Evolutionary conservation across 345 rosid genomes (phyloP), one percentile per base, ranked within the genome.

Genomic region (Gossypium australe): DNA sequence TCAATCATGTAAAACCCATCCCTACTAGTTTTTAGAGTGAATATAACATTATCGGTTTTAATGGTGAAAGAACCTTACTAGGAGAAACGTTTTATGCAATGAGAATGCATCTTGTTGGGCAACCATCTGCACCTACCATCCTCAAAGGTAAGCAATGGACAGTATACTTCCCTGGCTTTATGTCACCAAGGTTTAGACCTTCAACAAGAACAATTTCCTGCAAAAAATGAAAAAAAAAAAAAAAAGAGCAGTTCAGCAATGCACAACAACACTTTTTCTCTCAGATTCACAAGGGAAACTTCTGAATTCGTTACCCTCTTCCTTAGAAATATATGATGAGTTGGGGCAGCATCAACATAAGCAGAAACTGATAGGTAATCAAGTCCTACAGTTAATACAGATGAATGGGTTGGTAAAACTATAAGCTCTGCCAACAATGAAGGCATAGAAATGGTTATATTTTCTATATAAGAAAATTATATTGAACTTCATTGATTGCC

Each of bases 351-450:
- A 67, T 80, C 63, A 51, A 10, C 65, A 47, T 60, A 78, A 20
- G 84, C 79, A 45, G 77, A 67, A 75, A 75, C 73, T 20, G 84
- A 81, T 58, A 81, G 72, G 78, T 85, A 85, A 74, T 85, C 88
- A 45, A 83, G 17, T 68, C 88, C 86, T 85, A 18, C 52, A 80
- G 27, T 58, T 20, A 14, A 72, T 16, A 47, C 1, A 20, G n/a
- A 51, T 9, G 55, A 9, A 17, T 17, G 12, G 14, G 12, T 63
- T 38, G 10, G 24, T 16, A 63, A 45, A 63, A 63, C 48, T 34
- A 18, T 16, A 62, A 29, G 12, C 38, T 62, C 12, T 34, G 12
- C 45, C 67, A 29, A 29, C 13, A 7, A 62, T 59, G 5, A 34
- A 34, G 9, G 22, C 45, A 62, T 2, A 27, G 43, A 60, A 60